Conservation (phyloP, 257 asterid genomes). For the Lycium barbarum region DNA sequence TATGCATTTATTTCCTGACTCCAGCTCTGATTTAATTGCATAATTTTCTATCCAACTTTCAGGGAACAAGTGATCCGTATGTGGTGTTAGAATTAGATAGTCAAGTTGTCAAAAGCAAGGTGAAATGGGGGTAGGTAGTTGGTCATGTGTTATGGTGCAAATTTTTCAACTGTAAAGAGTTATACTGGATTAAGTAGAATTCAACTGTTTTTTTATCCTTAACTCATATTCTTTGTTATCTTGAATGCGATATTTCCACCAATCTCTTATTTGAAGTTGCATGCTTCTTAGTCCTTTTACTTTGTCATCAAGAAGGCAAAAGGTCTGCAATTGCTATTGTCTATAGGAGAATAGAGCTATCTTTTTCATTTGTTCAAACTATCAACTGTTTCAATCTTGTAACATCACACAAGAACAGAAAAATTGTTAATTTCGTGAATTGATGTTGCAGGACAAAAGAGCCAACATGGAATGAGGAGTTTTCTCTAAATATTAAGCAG, state of each 20-base stretch:
- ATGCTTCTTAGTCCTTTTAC: background rate
- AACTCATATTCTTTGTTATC: slow-evolving; percentile 2
- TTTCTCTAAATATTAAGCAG: slow-evolving; percentile 80
- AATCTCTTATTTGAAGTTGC: slow-evolving; percentile 4
- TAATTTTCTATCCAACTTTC: slow-evolving; percentile 17
- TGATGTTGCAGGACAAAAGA: slow-evolving; percentile 81
- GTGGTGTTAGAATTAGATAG: slow-evolving; percentile 79
- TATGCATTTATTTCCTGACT: slow-evolving; percentile 25
- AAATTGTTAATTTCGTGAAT: slow-evolving; percentile 16
- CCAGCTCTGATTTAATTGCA: background rate
- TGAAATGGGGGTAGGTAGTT: slow-evolving; percentile 93
- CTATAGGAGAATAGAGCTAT: slow-evolving; percentile 23
- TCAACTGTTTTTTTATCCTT: background rate
- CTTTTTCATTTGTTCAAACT: slow-evolving; percentile 1
- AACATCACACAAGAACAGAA: background rate
- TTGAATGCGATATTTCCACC: background rate
- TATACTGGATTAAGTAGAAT: background rate
- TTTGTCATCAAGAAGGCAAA: slow-evolving; percentile 19
- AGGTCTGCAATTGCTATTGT: background rate
- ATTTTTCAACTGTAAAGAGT: background rate
- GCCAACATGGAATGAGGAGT: slow-evolving; percentile 98
- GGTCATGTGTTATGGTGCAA: background rate
- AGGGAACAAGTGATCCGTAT: slow-evolving; percentile 99
- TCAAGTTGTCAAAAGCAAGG: slow-evolving; percentile 84
- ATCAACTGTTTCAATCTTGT: slow-evolving; percentile 8